A percentile compares a stretch with the other conserved stretches of the same genome.
phyloP scores from a whole-genome alignment of 1,139 yeast species.

The Yamadazyma blattariae region DNA sequence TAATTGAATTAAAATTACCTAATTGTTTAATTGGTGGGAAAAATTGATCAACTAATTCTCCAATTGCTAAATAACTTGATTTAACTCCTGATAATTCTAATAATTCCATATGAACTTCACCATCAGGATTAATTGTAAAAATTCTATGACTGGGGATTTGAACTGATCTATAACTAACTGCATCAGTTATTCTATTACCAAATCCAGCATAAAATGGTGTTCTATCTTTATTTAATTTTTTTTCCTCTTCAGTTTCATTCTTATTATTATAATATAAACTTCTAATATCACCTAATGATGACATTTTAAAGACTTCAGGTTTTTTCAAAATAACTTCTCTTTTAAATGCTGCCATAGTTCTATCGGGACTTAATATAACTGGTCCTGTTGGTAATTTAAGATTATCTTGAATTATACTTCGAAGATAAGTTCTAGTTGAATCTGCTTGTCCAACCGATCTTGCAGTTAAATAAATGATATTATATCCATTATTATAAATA shows the following conservation, averaged over 20 bases:
- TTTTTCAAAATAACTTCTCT: conserved; percentile 91
- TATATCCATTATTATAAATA: conserved; percentile 83
- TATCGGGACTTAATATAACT: conserved; percentile 90
- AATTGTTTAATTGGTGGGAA: conserved; percentile 78
- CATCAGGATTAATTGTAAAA: conserved; percentile 93
- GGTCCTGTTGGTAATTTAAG: conserved; percentile 87
- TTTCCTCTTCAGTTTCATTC: conserved; percentile 5
- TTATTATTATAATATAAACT: conserved; percentile 49
- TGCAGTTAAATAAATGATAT: conserved; percentile 89
- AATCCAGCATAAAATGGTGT: conserved; percentile 97
- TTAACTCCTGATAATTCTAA: conserved; percentile 91
- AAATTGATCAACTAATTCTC: conserved; percentile 94
- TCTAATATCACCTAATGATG: conserved; percentile 85
- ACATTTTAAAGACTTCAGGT: conserved; percentile 98
- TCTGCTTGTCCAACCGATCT: conserved; percentile 97
- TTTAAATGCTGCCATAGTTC: conserved; percentile 92
- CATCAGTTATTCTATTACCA: conserved; percentile 96
- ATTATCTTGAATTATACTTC: conserved; percentile 71
- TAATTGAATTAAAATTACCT: conserved; percentile 33
- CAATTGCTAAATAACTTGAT: conserved; percentile 83
- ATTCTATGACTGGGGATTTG: conserved; percentile 93
- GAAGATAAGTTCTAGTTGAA: conserved; percentile 79
- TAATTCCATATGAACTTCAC: conserved; percentile 97
- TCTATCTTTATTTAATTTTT: conserved; percentile 20
- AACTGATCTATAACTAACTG: conserved; percentile 89